Conservation (phyloP, 371 early-diverging fungal species). For the Choanephora cucurbitarum region DNA sequence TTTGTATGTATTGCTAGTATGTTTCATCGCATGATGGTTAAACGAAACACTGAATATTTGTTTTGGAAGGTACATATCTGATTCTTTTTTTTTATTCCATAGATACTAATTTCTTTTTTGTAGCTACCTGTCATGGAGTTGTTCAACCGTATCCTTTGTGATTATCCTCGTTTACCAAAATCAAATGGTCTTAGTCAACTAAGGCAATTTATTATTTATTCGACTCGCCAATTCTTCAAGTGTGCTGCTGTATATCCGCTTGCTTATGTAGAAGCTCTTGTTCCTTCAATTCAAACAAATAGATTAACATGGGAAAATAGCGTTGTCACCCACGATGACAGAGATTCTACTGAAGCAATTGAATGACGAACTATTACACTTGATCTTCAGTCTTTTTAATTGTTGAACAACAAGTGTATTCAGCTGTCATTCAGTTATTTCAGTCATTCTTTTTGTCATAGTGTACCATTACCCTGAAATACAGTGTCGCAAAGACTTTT, state of each 20-base stretch:
- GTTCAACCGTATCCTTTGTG: conserved; percentile 60
- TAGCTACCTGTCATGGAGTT: conserved; percentile 61
- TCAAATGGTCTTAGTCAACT: conserved; percentile 49
- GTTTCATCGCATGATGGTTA: conserved; percentile 73
- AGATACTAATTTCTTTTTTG: neutral
- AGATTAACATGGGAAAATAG: conserved; percentile 10
- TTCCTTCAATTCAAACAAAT: conserved; percentile 18
- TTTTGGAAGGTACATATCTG: conserved; percentile 54
- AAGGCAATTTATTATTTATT: conserved; percentile 52
- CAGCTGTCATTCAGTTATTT: too few relatives aligned
- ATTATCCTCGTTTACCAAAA: conserved; percentile 24
- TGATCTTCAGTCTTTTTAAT: too few relatives aligned
- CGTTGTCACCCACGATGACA: too few relatives aligned
- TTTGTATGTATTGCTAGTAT: conserved; percentile 58
- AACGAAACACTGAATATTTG: conserved; percentile 52
- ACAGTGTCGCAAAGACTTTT: too few relatives aligned
- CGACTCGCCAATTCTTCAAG: conserved; percentile 60
- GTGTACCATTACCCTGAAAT: too few relatives aligned
- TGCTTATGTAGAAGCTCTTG: conserved; percentile 57
- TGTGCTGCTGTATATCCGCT: conserved; percentile 55
- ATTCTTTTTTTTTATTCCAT: conserved; percentile 1
- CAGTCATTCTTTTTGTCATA: too few relatives aligned
- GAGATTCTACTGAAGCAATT: too few relatives aligned
- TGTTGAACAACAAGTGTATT: too few relatives aligned
- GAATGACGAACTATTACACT: too few relatives aligned